Percentiles rank a stretch among this genome's conserved stretches.
These are phyloP conservation scores for Backusella macrospora DNA, from an alignment of 192 early-diverging fungal species.

Conservation along the genomic window DNA sequence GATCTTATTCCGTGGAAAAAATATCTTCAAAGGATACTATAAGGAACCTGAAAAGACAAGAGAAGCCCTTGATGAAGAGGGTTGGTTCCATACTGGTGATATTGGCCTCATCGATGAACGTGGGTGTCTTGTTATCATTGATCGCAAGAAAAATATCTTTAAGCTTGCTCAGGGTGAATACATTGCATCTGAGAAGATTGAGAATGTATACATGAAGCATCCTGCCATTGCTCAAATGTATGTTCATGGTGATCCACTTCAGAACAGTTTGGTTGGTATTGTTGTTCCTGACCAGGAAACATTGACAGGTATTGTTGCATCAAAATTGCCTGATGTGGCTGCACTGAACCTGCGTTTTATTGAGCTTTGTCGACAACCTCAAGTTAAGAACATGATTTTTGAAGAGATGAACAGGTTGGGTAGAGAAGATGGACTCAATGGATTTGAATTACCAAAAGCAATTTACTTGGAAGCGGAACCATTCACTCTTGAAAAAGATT, in stretches of 20 bases:
- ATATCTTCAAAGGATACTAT: conserved; percentile 81
- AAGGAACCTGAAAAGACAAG: conserved; percentile 80
- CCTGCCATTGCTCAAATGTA: conserved; percentile 53
- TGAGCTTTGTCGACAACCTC: conserved; percentile 51
- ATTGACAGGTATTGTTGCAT: conserved; percentile 50
- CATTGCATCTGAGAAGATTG: conserved; percentile 92
- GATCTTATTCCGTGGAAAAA: conserved; percentile 78
- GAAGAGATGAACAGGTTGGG: conserved; percentile 57
- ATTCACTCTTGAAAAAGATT: conserved; percentile 72
- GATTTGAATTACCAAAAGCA: conserved; percentile 72
- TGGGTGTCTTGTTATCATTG: conserved; percentile 79
- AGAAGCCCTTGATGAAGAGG: conserved; percentile 78
- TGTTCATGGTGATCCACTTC: conserved; percentile 56
- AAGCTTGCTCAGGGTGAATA: conserved; percentile 67
- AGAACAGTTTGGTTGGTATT: conserved; percentile 52
- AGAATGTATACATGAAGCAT: conserved; percentile 59
- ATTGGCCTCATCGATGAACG: conserved; percentile 27
- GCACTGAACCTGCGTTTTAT: conserved; percentile 43
- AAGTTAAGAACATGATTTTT: conserved; percentile 44
- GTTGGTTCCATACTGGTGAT: conserved; percentile 86
- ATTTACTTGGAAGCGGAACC: conserved; percentile 60
- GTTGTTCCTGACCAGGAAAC: conserved; percentile 57
- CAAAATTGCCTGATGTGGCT: conserved; percentile 28
- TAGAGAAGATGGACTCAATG: conserved; percentile 56
- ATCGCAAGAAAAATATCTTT: conserved; percentile 85